Base-by-base conservation (phyloP, 768 basidiomycete genomes). In the Dacryopinax spathularia region DNA sequence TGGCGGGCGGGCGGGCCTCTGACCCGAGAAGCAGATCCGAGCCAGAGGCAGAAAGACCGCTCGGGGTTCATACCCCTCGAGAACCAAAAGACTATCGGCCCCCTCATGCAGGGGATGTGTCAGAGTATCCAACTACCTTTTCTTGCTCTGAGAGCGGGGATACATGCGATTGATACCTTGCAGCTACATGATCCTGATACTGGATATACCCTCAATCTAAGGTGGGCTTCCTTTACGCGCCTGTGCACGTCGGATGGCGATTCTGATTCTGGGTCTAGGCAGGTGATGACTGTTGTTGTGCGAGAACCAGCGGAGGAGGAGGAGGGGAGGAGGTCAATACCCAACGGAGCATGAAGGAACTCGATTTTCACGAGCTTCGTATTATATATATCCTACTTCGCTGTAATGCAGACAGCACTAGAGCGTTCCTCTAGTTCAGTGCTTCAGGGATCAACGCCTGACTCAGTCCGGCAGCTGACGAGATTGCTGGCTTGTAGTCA, bases 51-150 rank as follows among this genome's bases (percentile, higher is more conserved):
- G 31, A 56, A 64, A 20, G 56, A 60, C 13, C 56, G 63, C 12
- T 82, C 84, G 20, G 88, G 89, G 6, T 80, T 92, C 39, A 71
- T 91, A 33, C 84, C 90, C 4, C 69, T 91, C 70, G 88, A 90
- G 69, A 86, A 88, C 69, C 80, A 87, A 34, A 82, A 91, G 41
- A 79, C 88, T 16, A 81, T 92, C 37, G 90, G 90, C 12, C 90
- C 90, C 13, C 77, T 92, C 20, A 78, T 82, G n/a, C 87, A 90
- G 2, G 83, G 83, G 12, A 85, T 88, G 0, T 90, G 89, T 70
- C 90, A 92, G 72, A 89, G 88, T 20, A 88, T 92, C 27, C 78
- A 88, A 37, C 90, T 93, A 86, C 81, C 86, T 65, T 91, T 92
- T 69, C 74, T 93, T 48, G 89, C 91, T 1, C 75, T 93, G 59